Evolutionary conservation across 169 alveolate genomes (phyloP), one percentile per base, ranked within the genome.

Genomic region (Theileria luwenshuni): DNA sequence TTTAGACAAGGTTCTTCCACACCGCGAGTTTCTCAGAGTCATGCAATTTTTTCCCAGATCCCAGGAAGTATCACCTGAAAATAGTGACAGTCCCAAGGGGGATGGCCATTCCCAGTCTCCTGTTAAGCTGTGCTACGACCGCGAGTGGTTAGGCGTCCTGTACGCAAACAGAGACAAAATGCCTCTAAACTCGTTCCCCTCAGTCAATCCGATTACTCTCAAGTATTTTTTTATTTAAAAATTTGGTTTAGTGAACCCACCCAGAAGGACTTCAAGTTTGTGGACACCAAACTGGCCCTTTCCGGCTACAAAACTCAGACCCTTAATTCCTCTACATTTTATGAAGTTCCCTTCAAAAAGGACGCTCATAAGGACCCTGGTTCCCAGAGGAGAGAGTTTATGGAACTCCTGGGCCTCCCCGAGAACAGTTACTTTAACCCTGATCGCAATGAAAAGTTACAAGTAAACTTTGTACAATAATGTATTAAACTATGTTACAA

Each of bases 121-220:
- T 7, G 33, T 51, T 3, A 35, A 60, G 17, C 48, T 81, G 47
- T 73, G 84, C 61, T 81, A 81, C 60, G 89, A 81, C 47, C 27
- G 74, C 32, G 89, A 81, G 49, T 81, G 89, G 89, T 54, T 62
- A 17, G 33, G 85, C 15, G 74, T 81, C 15, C 69, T 73, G 0
- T 69, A 41, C 1, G 76, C 80, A 6, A 81, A 73, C 41, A 27
- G 52, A 5, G 69, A 64, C 30, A 58, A 60, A n/a, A 81, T 81
- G 89, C 85, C 89, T 15, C 75, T 81, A 10, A 81, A 81, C 70
- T 32, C 84, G 58, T 81, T 81, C 67, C 72, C 85, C 5, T 72
- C 85, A 0, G 38, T 76, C 32, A 61, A 52, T 0, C 69, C 68
- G 23, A 25, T 81, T n/a, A 52, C 52, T 19, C 81, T 81, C 17